Evolutionary conservation across 176 grass and related monocot genomes (phyloP).

Genomic region (Ananas comosus): DNA sequence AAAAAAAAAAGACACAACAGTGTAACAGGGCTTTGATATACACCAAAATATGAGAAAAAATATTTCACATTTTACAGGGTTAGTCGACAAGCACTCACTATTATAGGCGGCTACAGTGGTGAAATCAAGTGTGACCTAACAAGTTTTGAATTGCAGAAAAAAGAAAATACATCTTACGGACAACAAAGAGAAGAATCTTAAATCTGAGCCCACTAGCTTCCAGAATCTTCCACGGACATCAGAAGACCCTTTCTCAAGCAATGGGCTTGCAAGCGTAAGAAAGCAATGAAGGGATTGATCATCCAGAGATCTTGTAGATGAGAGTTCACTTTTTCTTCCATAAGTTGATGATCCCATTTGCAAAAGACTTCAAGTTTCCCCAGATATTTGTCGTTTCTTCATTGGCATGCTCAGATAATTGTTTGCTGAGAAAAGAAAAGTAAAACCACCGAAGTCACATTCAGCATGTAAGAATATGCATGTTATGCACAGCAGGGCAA

Average conservation of each 20-base stretch:
- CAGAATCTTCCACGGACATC: not conserved
- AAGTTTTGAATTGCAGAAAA: not conserved
- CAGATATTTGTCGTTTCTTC: conserved; percentile 29
- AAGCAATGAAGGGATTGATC: conserved; percentile 1
- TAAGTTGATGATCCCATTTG: conserved; percentile 48
- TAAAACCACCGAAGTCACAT: conserved; percentile 3
- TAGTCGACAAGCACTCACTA: too few species aligned
- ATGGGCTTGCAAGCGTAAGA: not conserved
- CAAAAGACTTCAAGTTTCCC: conserved; percentile 58
- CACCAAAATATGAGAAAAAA: too few species aligned
- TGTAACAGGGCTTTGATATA: too few species aligned
- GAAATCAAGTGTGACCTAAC: too few species aligned
- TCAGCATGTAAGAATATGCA: not conserved
- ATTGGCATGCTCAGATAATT: conserved; percentile 4
- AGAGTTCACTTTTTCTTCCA: conserved; percentile 56
- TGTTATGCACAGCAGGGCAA: not conserved
- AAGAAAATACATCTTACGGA: not conserved
- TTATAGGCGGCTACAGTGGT: too few species aligned
- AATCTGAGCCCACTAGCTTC: not conserved
- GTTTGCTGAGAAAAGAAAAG: conserved; percentile 33
- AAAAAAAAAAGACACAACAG: too few species aligned
- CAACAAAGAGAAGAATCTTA: not conserved
- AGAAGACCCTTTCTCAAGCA: conserved; percentile 1
- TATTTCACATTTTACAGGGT: too few species aligned
- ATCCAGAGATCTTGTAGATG: conserved; percentile 1